phyloP scores from a whole-genome alignment of 129 eudicot species.

The Pittosporum tobira region DNA sequence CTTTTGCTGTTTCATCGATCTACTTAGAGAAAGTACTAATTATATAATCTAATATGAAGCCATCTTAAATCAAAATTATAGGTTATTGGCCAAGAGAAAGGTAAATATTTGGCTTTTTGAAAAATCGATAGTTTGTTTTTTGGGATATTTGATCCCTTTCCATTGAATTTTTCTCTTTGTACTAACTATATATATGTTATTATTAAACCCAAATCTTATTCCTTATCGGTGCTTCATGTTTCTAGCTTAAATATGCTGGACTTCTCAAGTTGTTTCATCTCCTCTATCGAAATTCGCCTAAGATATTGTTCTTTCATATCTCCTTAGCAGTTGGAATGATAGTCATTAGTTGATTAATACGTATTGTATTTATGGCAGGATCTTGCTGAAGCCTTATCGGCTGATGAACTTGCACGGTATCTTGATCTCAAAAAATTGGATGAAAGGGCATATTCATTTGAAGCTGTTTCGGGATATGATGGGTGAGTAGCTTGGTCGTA shows the following conservation, averaged over 20 bases:
- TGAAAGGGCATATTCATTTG: constrained; percentile 78
- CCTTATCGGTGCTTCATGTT: neutral
- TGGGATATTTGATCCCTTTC: too few relatives aligned
- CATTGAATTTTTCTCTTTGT: too few relatives aligned
- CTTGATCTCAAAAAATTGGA: constrained; percentile 87
- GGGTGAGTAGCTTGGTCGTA: constrained; percentile 39
- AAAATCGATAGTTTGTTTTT: too few relatives aligned
- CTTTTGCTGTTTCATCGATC: neutral
- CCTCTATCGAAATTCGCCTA: neutral
- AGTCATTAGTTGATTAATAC: neutral
- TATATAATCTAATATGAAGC: too few relatives aligned
- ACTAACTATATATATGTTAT: too few relatives aligned
- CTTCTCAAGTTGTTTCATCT: neutral
- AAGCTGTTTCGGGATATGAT: constrained; percentile 85
- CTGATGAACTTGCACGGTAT: constrained; percentile 81
- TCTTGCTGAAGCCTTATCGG: constrained; percentile 68
- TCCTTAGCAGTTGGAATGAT: neutral
- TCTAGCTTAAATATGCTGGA: neutral
- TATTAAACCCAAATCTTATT: too few relatives aligned
- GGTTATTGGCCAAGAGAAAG: too few relatives aligned
- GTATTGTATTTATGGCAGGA: constrained; percentile 38
- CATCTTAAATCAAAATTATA: neutral
- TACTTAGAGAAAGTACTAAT: neutral
- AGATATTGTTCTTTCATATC: neutral
- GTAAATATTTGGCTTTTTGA: too few relatives aligned